phyloP scores from a whole-genome alignment of 2,329 filamentous ascomycete species.

The Byssochlamys sp. region DNA sequence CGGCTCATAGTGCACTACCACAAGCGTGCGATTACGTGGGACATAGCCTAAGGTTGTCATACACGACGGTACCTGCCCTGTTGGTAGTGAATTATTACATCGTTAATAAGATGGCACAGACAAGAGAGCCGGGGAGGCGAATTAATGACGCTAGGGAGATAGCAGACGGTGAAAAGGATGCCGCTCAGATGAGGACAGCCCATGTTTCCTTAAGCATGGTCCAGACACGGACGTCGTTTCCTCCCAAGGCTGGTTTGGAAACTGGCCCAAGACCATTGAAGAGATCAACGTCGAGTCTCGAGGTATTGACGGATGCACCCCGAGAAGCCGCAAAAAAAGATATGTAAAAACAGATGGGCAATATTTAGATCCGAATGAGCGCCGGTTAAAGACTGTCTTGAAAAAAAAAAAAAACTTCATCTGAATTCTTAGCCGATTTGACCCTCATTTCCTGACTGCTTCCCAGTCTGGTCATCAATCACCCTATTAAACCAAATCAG shows the following conservation, averaged over 20 bases:
- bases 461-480: too few species aligned
- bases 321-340: too few species aligned
- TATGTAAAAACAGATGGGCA: not conserved
- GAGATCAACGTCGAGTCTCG: not conserved
- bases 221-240: not conserved
- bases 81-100: not conserved
- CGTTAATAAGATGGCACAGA: not conserved
- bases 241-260: not conserved
- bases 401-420: not conserved
- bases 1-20: too few species aligned
- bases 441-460: not conserved
- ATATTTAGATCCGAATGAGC: not conserved
- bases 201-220: not conserved
- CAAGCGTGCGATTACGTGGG: too few species aligned
- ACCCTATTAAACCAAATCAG: not conserved
- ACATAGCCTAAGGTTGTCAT: too few species aligned
- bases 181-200: not conserved
- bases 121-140: not conserved
- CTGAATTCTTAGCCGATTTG: not conserved
- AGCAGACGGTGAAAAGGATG: not conserved
- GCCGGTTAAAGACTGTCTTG: not conserved
- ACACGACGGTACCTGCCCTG: too few species aligned
- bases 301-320: not conserved
- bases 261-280: not conserved
- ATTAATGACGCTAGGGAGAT: not conserved